These are phyloP conservation scores for Allium cepa DNA, from an alignment of 106 monocot genomes.

Conservation along the genomic window DNA sequence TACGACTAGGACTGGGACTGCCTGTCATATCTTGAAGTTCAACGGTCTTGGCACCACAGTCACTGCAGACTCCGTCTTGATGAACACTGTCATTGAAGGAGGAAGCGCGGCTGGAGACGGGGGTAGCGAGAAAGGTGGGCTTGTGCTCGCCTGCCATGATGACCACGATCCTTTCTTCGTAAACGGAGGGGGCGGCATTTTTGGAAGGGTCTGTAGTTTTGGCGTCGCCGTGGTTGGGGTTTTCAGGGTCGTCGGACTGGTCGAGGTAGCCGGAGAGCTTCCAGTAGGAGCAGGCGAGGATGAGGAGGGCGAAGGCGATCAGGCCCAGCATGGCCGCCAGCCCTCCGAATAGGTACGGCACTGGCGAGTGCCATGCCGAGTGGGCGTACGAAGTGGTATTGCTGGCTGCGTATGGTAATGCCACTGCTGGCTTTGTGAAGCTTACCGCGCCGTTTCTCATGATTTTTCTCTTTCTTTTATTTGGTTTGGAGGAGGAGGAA, in stretches of 20 bases:
- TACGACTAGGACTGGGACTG: too few species aligned
- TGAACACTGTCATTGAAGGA: conserved; percentile 24
- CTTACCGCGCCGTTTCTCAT: too few species aligned
- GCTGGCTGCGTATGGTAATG: too few species aligned
- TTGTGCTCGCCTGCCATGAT: conserved; percentile 69
- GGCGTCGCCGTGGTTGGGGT: background rate
- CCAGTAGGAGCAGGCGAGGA: conserved; percentile 72
- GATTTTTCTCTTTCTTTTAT: too few species aligned
- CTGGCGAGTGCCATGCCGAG: conserved; percentile 66
- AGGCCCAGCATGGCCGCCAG: conserved; percentile 64
- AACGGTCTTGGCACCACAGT: background rate
- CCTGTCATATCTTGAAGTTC: too few species aligned
- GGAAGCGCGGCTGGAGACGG: conserved; percentile 39
- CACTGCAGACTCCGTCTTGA: background rate
- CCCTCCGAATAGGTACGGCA: conserved; percentile 63
- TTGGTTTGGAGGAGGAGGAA: too few species aligned
- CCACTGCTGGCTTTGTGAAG: too few species aligned
- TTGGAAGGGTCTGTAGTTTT: background rate
- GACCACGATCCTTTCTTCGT: conserved; percentile 43
- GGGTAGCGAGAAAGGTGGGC: conserved; percentile 55
- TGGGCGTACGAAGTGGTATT: background rate
- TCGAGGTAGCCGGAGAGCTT: conserved; percentile 54
- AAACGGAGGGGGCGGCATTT: background rate
- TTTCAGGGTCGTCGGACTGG: background rate
- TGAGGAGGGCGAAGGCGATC: conserved; percentile 62